Percentiles rank a stretch among this genome's conserved stretches.
These are phyloP conservation scores for Geotrichum ghanense DNA, from an alignment of 805 yeast genomes.

Conservation along the genomic window DNA sequence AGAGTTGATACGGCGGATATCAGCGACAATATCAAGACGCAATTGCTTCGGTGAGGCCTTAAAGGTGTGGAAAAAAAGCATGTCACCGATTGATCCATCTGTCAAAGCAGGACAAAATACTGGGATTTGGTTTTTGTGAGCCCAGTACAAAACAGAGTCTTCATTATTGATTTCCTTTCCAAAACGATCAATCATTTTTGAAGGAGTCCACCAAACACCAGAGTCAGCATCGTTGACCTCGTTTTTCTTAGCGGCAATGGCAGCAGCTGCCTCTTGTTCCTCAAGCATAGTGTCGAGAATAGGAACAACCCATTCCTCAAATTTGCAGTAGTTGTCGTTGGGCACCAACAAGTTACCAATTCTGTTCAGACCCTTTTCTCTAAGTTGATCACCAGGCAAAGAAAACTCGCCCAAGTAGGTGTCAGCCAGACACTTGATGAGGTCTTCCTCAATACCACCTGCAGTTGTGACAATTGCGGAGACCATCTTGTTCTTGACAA, in stretches of 20 bases:
- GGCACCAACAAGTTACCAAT: constrained; percentile 96
- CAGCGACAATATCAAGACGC: constrained; percentile 86
- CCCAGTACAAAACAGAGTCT: constrained; percentile 91
- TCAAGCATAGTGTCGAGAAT: constrained; percentile 74
- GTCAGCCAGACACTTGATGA: constrained; percentile 93
- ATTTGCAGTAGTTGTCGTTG: constrained; percentile 92
- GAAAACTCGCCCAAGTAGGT: constrained; percentile 89
- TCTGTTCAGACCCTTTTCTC: constrained; percentile 95
- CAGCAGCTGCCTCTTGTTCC: constrained; percentile 70
- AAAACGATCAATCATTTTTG: constrained; percentile 78
- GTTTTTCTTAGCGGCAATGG: constrained; percentile 36
- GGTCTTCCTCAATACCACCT: constrained; percentile 97
- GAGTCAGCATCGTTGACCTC: constrained; percentile 45
- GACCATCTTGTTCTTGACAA: constrained; percentile 90
- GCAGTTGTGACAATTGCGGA: constrained; percentile 95
- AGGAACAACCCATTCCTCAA: constrained; percentile 99
- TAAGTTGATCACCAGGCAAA: constrained; percentile 64
- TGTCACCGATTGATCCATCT: constrained; percentile 97
- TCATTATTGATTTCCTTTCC: constrained; percentile 96
- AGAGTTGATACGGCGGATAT: constrained; percentile 82
- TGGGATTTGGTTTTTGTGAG: constrained; percentile 92
- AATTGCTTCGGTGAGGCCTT: constrained; percentile 84
- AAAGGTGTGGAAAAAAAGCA: constrained; percentile 97
- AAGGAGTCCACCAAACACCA: constrained; percentile 80
- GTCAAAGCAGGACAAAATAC: constrained; percentile 96